Conservation (phyloP, 106 monocot species). For the Narthecium ossifragum region DNA sequence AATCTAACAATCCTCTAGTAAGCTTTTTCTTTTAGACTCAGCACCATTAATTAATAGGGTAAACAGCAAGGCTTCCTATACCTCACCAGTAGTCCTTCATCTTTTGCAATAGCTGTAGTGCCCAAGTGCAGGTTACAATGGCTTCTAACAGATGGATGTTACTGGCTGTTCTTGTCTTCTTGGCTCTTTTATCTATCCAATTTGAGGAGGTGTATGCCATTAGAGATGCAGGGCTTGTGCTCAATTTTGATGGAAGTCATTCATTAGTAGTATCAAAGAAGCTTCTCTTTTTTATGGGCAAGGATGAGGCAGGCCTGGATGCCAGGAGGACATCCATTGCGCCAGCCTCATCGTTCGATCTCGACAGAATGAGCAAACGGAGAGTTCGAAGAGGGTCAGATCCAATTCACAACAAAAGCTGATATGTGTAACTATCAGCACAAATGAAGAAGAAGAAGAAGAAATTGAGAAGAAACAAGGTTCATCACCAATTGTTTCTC, state of each 20-base stretch:
- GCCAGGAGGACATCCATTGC: background rate
- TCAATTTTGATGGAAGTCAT: background rate
- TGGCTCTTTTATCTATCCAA: constrained; percentile 10
- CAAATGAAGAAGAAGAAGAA: too few relatives aligned
- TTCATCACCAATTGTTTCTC: too few relatives aligned
- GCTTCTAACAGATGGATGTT: background rate
- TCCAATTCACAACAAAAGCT: constrained; percentile 46
- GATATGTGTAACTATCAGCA: too few relatives aligned
- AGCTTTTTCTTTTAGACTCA: constrained; percentile 29
- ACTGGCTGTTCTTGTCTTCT: constrained; percentile 9
- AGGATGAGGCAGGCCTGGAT: background rate
- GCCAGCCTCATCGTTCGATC: constrained; percentile 1
- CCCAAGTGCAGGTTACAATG: constrained; percentile 5
- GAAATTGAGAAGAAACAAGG: too few relatives aligned
- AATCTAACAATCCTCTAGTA: constrained; percentile 1
- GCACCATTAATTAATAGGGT: background rate
- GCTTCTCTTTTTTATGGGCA: background rate
- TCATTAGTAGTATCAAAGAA: background rate
- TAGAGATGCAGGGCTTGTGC: constrained; percentile 2
- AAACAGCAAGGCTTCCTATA: background rate
- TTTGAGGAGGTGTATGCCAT: constrained; percentile 1
- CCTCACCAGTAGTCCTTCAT: background rate
- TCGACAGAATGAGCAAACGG: constrained; percentile 23
- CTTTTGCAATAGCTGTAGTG: background rate
- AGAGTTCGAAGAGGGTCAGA: constrained; percentile 45